These are phyloP conservation scores for Irpex sp. DNA, from an alignment of 1,284 basidiomycete species.

Conservation along the genomic window DNA sequence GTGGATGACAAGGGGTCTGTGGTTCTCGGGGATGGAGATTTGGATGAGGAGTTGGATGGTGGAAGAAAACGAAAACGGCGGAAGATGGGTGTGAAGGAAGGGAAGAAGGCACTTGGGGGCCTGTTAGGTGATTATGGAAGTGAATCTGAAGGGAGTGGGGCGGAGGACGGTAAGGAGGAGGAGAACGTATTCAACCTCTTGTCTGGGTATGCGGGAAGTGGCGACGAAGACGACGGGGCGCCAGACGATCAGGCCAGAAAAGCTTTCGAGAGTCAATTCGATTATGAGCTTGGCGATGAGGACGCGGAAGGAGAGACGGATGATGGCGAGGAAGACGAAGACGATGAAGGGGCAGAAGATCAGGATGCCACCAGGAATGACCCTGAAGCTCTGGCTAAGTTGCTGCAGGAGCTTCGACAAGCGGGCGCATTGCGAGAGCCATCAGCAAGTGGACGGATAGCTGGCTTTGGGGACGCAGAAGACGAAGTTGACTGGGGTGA, in stretches of 20 bases:
- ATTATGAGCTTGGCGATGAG: slow-evolving; percentile 23
- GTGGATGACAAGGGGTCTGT: slow-evolving; percentile 49
- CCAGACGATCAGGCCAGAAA: not conserved
- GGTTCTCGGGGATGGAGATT: slow-evolving; percentile 14
- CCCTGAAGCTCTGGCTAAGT: slow-evolving; percentile 42
- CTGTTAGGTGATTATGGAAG: slow-evolving; percentile 69
- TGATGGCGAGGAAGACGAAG: slow-evolving; percentile 31
- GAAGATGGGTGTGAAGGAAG: slow-evolving; percentile 47
- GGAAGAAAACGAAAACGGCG: slow-evolving; percentile 45
- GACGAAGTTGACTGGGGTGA: slow-evolving; percentile 64
- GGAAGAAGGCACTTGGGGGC: slow-evolving; percentile 50
- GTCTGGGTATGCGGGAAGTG: slow-evolving; percentile 54
- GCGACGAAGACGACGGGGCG: slow-evolving; percentile 25
- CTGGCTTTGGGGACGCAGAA: slow-evolving; percentile 36
- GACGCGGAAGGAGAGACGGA: slow-evolving; percentile 31
- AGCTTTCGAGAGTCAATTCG: slow-evolving; percentile 7
- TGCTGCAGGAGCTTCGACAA: slow-evolving; percentile 49
- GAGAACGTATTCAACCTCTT: slow-evolving; percentile 42
- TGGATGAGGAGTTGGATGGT: slow-evolving; percentile 27
- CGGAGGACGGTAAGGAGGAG: slow-evolving; percentile 28
- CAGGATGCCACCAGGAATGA: slow-evolving; percentile 26
- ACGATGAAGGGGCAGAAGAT: slow-evolving; percentile 7
- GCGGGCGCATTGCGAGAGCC: slow-evolving; percentile 33
- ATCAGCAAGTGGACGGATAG: slow-evolving; percentile 18
- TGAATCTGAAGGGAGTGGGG: slow-evolving; percentile 43